Conservation (phyloP, 192 early-diverging fungal species). For the Coemansia sp. region DNA sequence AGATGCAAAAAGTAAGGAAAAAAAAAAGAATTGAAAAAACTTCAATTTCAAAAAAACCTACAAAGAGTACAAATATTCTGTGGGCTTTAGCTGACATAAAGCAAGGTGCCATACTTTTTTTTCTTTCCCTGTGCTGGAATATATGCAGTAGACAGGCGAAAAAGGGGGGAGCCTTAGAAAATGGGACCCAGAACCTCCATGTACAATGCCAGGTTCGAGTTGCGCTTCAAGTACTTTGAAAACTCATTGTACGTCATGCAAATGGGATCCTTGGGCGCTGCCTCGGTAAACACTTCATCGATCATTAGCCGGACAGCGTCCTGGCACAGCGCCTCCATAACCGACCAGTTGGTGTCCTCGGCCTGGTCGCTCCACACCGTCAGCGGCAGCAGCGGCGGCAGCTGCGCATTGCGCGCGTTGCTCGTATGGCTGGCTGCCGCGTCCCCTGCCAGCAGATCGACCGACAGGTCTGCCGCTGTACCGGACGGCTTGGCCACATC, state of each 20-base stretch:
- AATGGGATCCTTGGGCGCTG: slow-evolving; percentile 58
- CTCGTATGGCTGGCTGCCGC: neutral
- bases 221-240: slow-evolving; percentile 67
- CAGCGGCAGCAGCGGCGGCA: slow-evolving; percentile 16
- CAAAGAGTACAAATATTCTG: neutral
- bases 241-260: slow-evolving; percentile 82
- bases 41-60: neutral
- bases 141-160: neutral
- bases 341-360: slow-evolving; percentile 70
- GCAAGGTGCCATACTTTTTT: too few relatives aligned
- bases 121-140: neutral
- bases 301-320: slow-evolving; percentile 95
- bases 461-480: neutral
- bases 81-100: too few relatives aligned
- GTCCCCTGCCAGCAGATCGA: slow-evolving; percentile 12
- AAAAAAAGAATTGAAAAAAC: neutral
- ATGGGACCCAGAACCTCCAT: slow-evolving; percentile 89
- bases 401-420: neutral
- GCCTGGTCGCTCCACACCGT: slow-evolving; percentile 49
- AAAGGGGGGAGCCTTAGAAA: slow-evolving; percentile 53
- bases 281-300: slow-evolving; percentile 74
- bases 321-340: slow-evolving; percentile 90
- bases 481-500: neutral
- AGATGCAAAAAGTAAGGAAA: neutral
- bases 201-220: slow-evolving; percentile 82